phyloP scores from a whole-genome alignment of 352 stramenopile genomes.

The Bremia lactucae region DNA sequence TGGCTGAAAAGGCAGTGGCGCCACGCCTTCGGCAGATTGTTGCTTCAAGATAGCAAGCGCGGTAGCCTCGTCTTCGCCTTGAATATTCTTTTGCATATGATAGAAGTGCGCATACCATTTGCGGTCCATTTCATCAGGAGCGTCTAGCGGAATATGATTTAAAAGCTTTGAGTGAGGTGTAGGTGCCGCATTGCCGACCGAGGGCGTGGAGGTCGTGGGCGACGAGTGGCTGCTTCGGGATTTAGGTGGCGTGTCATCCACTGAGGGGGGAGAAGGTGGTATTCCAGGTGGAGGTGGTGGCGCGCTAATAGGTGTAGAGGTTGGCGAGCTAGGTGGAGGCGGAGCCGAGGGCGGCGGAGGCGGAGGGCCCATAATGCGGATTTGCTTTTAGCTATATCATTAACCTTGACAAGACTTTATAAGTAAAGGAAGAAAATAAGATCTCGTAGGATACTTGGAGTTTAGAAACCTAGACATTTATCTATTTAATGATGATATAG shows the following conservation, averaged over 20 bases:
- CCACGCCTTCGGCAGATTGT: slow-evolving; percentile 19
- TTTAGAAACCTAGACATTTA: background rate
- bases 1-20: slow-evolving; percentile 55
- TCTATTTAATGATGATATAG: too few relatives aligned
- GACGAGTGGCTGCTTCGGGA: too few relatives aligned
- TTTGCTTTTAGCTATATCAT: background rate
- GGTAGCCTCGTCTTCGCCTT: slow-evolving; percentile 51
- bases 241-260: slow-evolving; percentile 2
- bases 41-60: slow-evolving; percentile 54
- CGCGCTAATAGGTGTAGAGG: slow-evolving; percentile 1
- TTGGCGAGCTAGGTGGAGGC: background rate
- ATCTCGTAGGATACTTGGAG: background rate
- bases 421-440: background rate
- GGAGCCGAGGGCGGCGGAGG: slow-evolving; percentile 7
- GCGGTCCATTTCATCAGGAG: slow-evolving; percentile 64
- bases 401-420: too few relatives aligned
- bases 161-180: slow-evolving; percentile 64
- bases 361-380: slow-evolving; percentile 16
- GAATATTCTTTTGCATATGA: slow-evolving; percentile 75
- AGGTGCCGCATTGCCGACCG: slow-evolving; percentile 10
- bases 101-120: slow-evolving; percentile 85
- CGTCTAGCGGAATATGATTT: slow-evolving; percentile 61
- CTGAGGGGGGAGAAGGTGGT: slow-evolving; percentile 20
- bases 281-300: slow-evolving; percentile 26
- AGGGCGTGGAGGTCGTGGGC: slow-evolving; percentile 20